phyloP scores from a whole-genome alignment of 306 rosid genomes.

The Acacia acuminata region DNA sequence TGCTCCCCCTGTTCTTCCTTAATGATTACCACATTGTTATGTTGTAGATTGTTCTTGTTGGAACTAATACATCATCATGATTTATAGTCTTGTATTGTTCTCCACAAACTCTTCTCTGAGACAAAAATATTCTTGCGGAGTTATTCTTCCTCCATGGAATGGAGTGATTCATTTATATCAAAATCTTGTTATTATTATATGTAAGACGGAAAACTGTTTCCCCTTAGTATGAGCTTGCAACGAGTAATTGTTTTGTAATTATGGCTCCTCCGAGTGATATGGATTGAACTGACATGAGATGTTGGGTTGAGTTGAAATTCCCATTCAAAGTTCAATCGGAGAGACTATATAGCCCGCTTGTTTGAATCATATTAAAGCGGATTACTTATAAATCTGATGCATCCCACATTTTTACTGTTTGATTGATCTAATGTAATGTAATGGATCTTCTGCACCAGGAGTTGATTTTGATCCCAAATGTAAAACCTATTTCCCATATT shows the following conservation, averaged over 20 bases:
- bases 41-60: conserved; percentile 26
- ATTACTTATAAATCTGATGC: no score
- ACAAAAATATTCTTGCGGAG: neutral
- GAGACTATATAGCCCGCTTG: no score
- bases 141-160: conserved; percentile 41
- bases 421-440: no score
- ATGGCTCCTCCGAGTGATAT: neutral
- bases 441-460: no score
- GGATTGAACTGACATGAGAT: neutral
- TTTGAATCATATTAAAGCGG: no score
- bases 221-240: neutral
- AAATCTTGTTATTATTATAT: neutral
- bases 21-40: conserved; percentile 13
- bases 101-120: conserved; percentile 18
- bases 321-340: no score
- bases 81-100: conserved; percentile 31
- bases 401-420: no score
- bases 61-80: conserved; percentile 32
- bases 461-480: no score
- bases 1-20: conserved; percentile 92
- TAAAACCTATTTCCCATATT: no score
- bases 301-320: neutral
- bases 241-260: neutral
- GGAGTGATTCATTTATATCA: conserved; percentile 23
- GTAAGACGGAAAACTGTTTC: neutral